These are phyloP conservation scores for Epichloe uncinata DNA, from an alignment of 2,329 filamentous ascomycete genomes.

Conservation along the genomic window DNA sequence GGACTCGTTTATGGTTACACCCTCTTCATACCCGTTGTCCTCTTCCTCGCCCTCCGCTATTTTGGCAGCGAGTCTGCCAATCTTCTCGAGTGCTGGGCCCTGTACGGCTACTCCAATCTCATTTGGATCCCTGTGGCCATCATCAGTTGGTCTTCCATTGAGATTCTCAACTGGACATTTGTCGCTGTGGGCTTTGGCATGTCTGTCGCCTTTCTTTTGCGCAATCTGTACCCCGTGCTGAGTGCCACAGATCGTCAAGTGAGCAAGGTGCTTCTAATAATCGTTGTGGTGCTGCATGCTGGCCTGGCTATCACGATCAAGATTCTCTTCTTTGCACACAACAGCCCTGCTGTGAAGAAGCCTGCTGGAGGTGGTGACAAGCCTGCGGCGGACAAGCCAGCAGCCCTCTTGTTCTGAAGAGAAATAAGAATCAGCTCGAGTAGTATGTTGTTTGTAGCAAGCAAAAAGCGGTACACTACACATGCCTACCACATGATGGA, in stretches of 20 bases:
- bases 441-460: neutral
- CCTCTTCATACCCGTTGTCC: constrained; percentile 64
- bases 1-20: constrained; percentile 96
- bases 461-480: neutral
- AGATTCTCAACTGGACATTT: constrained; percentile 84
- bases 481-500: no score
- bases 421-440: neutral
- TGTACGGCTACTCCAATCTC: constrained; percentile 93
- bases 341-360: constrained; percentile 38
- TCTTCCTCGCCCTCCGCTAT: constrained; percentile 86
- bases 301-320: constrained; percentile 92
- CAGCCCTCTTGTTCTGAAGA: constrained; percentile 9
- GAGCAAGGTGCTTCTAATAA: constrained; percentile 72
- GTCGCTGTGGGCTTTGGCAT: constrained; percentile 75
- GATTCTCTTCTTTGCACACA: constrained; percentile 86
- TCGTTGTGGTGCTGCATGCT: constrained; percentile 75
- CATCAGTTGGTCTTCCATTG: constrained; percentile 78
- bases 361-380: constrained; percentile 15
- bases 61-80: constrained; percentile 91
- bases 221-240: constrained; percentile 83
- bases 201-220: constrained; percentile 70
- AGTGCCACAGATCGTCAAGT: constrained; percentile 87
- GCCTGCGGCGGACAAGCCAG: constrained; percentile 11
- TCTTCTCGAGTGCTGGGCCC: constrained; percentile 83
- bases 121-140: constrained; percentile 94